These are phyloP conservation scores for Spergularia marina DNA, from an alignment of 148 eudicot species.

Conservation along the genomic window DNA sequence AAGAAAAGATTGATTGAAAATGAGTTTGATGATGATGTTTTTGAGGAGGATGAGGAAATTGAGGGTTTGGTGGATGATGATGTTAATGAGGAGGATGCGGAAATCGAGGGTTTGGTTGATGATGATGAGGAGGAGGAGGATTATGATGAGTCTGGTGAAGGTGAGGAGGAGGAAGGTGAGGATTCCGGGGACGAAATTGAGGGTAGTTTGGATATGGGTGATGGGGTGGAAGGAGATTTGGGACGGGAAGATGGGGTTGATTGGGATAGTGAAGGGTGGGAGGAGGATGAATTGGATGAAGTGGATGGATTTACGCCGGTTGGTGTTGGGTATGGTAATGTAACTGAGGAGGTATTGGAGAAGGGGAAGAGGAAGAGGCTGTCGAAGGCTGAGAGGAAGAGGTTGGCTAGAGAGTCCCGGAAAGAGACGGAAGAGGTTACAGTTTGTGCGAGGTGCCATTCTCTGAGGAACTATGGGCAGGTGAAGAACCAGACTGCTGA, in stretches of 20 bases:
- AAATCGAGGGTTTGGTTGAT: slow-evolving; percentile 26
- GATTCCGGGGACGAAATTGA: slow-evolving; percentile 38
- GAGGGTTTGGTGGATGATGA: slow-evolving; percentile 38
- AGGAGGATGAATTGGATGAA: slow-evolving; percentile 47
- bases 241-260: slow-evolving; percentile 35
- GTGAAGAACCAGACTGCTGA: slow-evolving; percentile 84
- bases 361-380: slow-evolving; percentile 51
- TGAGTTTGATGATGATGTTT: background rate
- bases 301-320: slow-evolving; percentile 69
- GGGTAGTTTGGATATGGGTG: slow-evolving; percentile 37
- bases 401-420: slow-evolving; percentile 58
- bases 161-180: slow-evolving; percentile 27
- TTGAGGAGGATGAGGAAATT: slow-evolving; percentile 28
- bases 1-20: slow-evolving; percentile 39
- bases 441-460: slow-evolving; percentile 95
- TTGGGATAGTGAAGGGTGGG: slow-evolving; percentile 84
- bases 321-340: slow-evolving; percentile 82
- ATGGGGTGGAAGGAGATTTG: slow-evolving; percentile 33
- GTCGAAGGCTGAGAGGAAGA: slow-evolving; percentile 80
- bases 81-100: slow-evolving; percentile 35
- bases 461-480: slow-evolving; percentile 85
- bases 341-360: slow-evolving; percentile 58
- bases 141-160: slow-evolving; percentile 39
- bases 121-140: slow-evolving; percentile 35
- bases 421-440: slow-evolving; percentile 68